Base-by-base conservation (phyloP, 2,329 filamentous ascomycete species). In the Knufia petricola region DNA sequence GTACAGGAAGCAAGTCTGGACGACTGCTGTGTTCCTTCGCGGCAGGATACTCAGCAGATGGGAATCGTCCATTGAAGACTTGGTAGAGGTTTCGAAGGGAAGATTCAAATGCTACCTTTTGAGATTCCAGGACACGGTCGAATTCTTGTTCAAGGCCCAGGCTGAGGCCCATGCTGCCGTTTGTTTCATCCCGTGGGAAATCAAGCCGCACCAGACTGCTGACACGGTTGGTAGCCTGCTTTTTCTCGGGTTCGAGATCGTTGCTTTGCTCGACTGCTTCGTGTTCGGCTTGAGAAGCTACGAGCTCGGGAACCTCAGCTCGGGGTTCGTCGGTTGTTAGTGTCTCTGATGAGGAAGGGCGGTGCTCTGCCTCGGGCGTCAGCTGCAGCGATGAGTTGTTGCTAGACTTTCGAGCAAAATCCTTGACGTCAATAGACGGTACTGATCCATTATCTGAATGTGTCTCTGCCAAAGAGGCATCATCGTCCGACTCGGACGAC, bases 81-180 rank as follows among this genome's bases (percentile, higher is more conserved):
- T 58, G 51, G 54, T 62, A 58, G 52, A 63, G 54, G 57, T 64
- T 61, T 58, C 64, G 65, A 60, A 69, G 64, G 59, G 69, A 67
- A 58, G 65, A 62, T 53, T 69, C 61, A 65, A 76, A 78, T 70
- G 73, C 72, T 76, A 95, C 89, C 88, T 96, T 96, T 84, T 95
- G 89, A 64, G 83, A 78, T 70, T 95, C 88, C 60, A 96, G 94
- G 49, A 96, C 86, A 52, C 90, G 80, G 61, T 96, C 88, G 67
- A 96, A 95, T 64, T 95, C 92, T 60, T 85, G 79, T 60, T 94
- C 87, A 39, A 96, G 77, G 55, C 87, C 90, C 54, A 94, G 77
- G 55, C 87, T 90, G 54, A 94, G 81, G 52, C 86, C 86, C 48
- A 92, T 76, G 61, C 66, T 65, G 52, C 90, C 87, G 40, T 78